Evolutionary conservation across 2,329 filamentous ascomycete species (phyloP), one percentile per base, ranked within the genome.

Genomic region (Penicillium carneum): DNA sequence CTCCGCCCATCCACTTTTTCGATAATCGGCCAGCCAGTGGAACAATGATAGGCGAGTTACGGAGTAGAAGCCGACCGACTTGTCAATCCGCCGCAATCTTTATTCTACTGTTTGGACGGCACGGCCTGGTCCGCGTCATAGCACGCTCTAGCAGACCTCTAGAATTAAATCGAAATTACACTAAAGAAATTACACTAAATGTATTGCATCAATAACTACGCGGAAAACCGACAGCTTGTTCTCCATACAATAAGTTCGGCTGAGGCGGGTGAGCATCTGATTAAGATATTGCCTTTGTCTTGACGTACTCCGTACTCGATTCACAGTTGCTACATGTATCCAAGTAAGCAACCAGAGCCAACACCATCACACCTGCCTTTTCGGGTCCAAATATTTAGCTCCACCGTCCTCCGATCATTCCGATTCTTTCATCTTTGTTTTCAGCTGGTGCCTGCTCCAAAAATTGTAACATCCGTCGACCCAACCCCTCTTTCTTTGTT

Each of bases 81-180:
- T 14, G 57, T 58, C 57, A 63, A 66, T 67, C 64, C 34, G 57
- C 59, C 57, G 58, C 45, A 67, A 65, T 67, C 63, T 67, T 63
- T 61, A 54, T 63, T 20, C 41, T 43, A 42, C 39, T 11, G 52
- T 48, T 10, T 38, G 16, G 29, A 50, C 9, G 12, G 14, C 26
- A 11, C 33, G 31, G 34, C 11, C 26, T 38, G 47, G 45, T 59
- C 65, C 65, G 61, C 66, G 63, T 68, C 65, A 68, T 66, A 29
- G 33, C 54, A 16, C 23, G 18, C 41, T 54, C 47, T 36, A 51
- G 34, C 34, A 38, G 20, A n/a, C 8, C 43, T 18, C 11, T 23
- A 42, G 0, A 26, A 57, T 34, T 26, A 45, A 18, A 20, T 12
- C 38, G 31, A 18, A 39, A 20, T 29, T 38, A 48, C 26, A 26